A percentile compares a stretch with the other conserved stretches of the same genome.
Evolutionary conservation across 805 yeast genomes (phyloP).

Genomic region (Lipomyces japonicus): DNA sequence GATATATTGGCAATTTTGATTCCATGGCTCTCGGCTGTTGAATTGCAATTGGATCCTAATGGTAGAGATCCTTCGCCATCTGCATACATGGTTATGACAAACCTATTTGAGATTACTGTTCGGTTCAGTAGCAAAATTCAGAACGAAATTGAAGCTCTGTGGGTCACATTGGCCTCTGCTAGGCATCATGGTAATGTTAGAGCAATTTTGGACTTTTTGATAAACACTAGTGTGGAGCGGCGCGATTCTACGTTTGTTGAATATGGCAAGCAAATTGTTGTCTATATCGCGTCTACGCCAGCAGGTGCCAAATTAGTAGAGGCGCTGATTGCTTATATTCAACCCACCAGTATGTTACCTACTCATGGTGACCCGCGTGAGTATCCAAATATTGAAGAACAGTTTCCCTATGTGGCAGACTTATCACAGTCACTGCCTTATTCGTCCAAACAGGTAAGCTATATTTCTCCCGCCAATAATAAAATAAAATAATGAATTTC

Average conservation of each 20-base stretch:
- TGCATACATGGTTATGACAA: slow-evolving; percentile 68
- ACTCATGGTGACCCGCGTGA: slow-evolving; percentile 41
- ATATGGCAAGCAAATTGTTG: slow-evolving; percentile 73
- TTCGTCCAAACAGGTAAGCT: slow-evolving; percentile 51
- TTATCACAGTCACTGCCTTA: slow-evolving; percentile 54
- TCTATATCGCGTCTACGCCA: slow-evolving; percentile 51
- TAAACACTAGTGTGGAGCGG: slow-evolving; percentile 62
- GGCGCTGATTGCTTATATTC: slow-evolving; percentile 61
- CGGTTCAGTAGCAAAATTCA: slow-evolving; percentile 69
- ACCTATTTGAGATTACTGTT: slow-evolving; percentile 79
- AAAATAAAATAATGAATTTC: neutral
- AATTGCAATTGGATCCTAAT: slow-evolving; percentile 49
- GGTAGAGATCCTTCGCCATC: slow-evolving; percentile 41
- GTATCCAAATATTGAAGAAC: slow-evolving; percentile 36
- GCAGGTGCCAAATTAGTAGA: slow-evolving; percentile 61
- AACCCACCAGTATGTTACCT: slow-evolving; percentile 89
- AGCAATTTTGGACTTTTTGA: slow-evolving; percentile 65
- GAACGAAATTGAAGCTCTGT: slow-evolving; percentile 86
- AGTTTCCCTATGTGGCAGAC: slow-evolving; percentile 74
- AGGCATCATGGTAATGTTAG: slow-evolving; percentile 65
- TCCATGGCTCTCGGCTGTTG: slow-evolving; percentile 91
- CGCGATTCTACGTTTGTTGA: slow-evolving; percentile 73
- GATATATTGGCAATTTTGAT: slow-evolving; percentile 75
- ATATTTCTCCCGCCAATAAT: neutral
- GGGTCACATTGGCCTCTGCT: slow-evolving; percentile 90